Conservation (phyloP, 352 stramenopile genomes). For the Phytophthora citrophthora region DNA sequence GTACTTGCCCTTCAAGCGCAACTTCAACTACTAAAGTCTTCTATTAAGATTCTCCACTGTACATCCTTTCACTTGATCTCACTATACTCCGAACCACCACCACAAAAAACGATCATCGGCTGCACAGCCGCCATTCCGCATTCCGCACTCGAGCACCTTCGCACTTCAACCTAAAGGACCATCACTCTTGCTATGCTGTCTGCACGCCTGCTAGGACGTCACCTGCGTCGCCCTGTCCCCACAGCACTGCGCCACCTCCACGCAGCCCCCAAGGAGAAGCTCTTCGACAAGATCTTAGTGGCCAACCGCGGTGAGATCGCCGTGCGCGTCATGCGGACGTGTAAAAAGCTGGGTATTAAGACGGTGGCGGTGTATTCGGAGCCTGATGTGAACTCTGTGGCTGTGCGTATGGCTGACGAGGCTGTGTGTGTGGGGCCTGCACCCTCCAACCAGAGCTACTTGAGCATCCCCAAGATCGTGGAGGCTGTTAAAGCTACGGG, state of each 20-base stretch:
- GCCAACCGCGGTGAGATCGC: slow-evolving; percentile 95
- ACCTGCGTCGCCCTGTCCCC: slow-evolving; percentile 1
- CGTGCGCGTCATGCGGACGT: slow-evolving; percentile 93
- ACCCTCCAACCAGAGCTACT: slow-evolving; percentile 86
- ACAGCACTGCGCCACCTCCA: slow-evolving; percentile 14
- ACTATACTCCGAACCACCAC: slow-evolving; percentile 9
- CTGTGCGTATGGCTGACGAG: slow-evolving; percentile 90
- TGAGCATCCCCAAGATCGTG: slow-evolving; percentile 93
- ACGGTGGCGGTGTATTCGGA: slow-evolving; percentile 96
- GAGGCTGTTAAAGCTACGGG: slow-evolving; percentile 86
- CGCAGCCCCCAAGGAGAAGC: slow-evolving; percentile 45
- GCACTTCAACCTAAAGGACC: slow-evolving; percentile 27
- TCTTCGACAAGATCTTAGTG: slow-evolving; percentile 94
- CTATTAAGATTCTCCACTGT: slow-evolving; percentile 4
- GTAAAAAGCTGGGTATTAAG: slow-evolving; percentile 88
- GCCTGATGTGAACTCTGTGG: slow-evolving; percentile 85
- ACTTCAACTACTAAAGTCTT: slow-evolving; percentile 17
- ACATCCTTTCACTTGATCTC: not conserved
- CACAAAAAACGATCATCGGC: not conserved
- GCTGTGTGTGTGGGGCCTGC: slow-evolving; percentile 71
- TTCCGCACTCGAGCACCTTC: slow-evolving; percentile 3
- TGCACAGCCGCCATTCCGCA: slow-evolving; percentile 19
- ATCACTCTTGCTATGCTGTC: slow-evolving; percentile 39
- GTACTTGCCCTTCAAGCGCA: slow-evolving; percentile 4
- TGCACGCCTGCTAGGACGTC: slow-evolving; percentile 25